A percentile compares a stretch with the other conserved stretches of the same genome.
Evolutionary conservation across 2,329 filamentous ascomycete genomes (phyloP).

Genomic region (Ambrosiella cleistominuta): DNA sequence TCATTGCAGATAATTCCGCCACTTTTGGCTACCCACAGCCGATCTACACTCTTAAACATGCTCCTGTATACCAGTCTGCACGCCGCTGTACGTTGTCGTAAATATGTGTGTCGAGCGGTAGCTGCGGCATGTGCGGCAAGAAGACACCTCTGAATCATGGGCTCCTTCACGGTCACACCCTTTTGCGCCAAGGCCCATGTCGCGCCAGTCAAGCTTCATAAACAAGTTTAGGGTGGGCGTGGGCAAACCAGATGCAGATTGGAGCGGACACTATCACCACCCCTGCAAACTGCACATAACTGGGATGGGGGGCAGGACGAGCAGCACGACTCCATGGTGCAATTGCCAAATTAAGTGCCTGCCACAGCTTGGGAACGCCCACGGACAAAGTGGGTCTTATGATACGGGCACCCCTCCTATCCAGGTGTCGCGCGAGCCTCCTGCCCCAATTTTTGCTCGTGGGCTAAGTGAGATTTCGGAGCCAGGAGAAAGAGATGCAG

Average conservation of each 20-base stretch:
- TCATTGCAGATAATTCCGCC: too few species aligned
- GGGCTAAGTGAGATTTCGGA: constrained; percentile 14
- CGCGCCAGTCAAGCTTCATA: constrained; percentile 6
- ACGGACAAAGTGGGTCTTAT: constrained; percentile 6
- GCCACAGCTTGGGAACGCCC: neutral
- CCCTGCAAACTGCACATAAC: constrained; percentile 1
- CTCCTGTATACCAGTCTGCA: neutral
- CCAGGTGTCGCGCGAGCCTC: constrained; percentile 4
- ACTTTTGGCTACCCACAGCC: neutral
- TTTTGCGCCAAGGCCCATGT: constrained; percentile 6
- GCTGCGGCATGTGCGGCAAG: neutral
- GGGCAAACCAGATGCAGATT: neutral
- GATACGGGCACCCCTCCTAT: constrained; percentile 11
- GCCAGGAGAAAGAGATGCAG: constrained; percentile 13
- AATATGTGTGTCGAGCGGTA: neutral
- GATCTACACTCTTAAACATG: neutral
- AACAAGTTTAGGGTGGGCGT: constrained; percentile 4
- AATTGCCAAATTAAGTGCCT: constrained; percentile 12
- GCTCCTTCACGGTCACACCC: neutral
- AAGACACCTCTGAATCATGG: neutral
- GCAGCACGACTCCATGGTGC: neutral
- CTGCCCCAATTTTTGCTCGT: constrained; percentile 15
- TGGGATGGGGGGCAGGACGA: neutral
- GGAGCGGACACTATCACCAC: neutral
- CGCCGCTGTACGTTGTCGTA: neutral